Percentiles rank a stretch among this genome's conserved stretches.
Conservation (phyloP, 805 yeast species). For the Candida andamanensis region DNA sequence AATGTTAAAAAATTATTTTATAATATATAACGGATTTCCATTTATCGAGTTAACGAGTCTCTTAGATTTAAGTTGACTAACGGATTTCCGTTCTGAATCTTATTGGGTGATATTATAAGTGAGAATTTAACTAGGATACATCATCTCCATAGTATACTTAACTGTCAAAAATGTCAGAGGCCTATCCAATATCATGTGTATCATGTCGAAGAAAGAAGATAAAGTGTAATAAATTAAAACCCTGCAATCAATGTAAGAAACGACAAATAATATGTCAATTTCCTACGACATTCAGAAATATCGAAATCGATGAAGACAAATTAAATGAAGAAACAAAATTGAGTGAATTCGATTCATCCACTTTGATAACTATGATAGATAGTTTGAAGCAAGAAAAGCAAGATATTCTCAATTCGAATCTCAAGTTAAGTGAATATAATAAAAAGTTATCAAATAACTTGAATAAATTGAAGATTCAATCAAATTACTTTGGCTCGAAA, state of each 20-base stretch:
- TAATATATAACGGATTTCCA: no score
- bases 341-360: constrained; percentile 1
- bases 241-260: constrained; percentile 39
- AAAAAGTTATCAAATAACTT: constrained; percentile 8
- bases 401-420: constrained; percentile 16
- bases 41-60: no score
- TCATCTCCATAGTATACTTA: no score
- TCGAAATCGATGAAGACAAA: constrained; percentile 20
- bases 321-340: constrained; percentile 1
- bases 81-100: no score
- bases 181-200: constrained; percentile 30
- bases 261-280: constrained; percentile 38
- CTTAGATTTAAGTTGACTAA: no score
- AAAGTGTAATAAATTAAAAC: constrained; percentile 29
- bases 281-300: constrained; percentile 45
- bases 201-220: constrained; percentile 33
- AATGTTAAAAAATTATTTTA: no score
- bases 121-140: no score
- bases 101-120: no score
- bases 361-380: constrained; percentile 7
- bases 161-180: constrained; percentile 20
- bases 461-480: constrained; percentile 6
- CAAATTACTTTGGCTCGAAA: constrained; percentile 5
- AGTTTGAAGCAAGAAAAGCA: constrained; percentile 17
- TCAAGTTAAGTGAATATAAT: constrained; percentile 13